A percentile compares a stretch with the other conserved stretches of the same genome.
phyloP scores from a whole-genome alignment of 176 grass and related monocot genomes.

The Puccinellia tenuiflora region DNA sequence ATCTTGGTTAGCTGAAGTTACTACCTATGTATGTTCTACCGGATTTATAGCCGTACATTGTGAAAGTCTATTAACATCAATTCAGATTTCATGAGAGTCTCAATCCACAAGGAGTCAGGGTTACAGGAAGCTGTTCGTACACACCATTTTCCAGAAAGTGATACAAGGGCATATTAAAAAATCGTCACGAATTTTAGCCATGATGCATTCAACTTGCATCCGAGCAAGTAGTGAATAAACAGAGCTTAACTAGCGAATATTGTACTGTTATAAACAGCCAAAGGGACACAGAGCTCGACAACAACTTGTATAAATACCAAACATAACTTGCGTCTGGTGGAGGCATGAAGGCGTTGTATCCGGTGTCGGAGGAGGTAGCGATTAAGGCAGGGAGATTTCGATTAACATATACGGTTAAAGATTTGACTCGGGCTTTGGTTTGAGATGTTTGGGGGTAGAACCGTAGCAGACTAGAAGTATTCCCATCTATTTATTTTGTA shows the following conservation, averaged over 20 bases:
- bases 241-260: background rate
- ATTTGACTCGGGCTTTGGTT: background rate
- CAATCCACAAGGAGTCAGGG: background rate
- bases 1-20: conserved; percentile 12
- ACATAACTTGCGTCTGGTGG: background rate
- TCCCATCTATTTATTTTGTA: background rate
- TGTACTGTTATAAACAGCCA: background rate
- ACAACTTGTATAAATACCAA: background rate
- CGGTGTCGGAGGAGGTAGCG: background rate
- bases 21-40: background rate
- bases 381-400: background rate
- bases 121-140: background rate
- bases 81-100: background rate
- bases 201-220: background rate
- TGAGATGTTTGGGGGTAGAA: background rate
- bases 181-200: background rate
- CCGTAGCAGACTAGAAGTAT: background rate
- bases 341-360: background rate
- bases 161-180: background rate
- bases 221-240: background rate
- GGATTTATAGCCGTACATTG: background rate
- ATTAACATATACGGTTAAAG: background rate
- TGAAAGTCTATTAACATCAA: background rate
- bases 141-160: background rate
- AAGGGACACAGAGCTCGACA: background rate